phyloP scores from a whole-genome alignment of 1,139 yeast genomes.

The Saccharomycopsis phalli region DNA sequence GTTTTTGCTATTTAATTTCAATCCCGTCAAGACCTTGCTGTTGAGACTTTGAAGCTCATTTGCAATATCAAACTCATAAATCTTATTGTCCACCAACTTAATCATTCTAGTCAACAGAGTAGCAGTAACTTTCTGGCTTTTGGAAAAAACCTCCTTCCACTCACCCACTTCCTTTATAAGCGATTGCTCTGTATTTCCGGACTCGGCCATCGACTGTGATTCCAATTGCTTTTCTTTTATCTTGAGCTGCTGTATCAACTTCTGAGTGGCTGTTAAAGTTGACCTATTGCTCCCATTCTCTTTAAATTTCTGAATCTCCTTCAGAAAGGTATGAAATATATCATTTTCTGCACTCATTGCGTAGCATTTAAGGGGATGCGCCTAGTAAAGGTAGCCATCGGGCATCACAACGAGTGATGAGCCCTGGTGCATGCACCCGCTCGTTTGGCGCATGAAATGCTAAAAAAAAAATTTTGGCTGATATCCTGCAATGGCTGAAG shows the following conservation, averaged over 20 bases:
- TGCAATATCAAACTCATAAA: constrained; percentile 17
- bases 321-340: background rate
- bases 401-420: background rate
- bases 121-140: constrained; percentile 10
- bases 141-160: constrained; percentile 14
- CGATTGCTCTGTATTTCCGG: background rate
- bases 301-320: constrained; percentile 5
- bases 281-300: background rate
- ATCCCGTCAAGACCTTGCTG: background rate
- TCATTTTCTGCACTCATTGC: constrained; percentile 1
- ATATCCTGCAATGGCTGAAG: no score
- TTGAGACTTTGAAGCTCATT: constrained; percentile 13
- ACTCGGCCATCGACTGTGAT: background rate
- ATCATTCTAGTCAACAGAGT: constrained; percentile 9
- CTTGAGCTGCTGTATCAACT: constrained; percentile 8
- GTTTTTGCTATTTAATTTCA: constrained; percentile 13
- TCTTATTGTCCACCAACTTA: constrained; percentile 16
- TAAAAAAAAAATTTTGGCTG: background rate
- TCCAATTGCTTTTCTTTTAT: constrained; percentile 1
- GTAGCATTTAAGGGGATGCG: background rate
- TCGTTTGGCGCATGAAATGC: background rate
- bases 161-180: background rate
- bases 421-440: constrained; percentile 1
- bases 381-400: background rate
- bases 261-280: constrained; percentile 5